Evolutionary conservation across 1,284 basidiomycete species (phyloP), one percentile per base, ranked within the genome.

Genomic region (Ceratorhiza oryzae-sativae): DNA sequence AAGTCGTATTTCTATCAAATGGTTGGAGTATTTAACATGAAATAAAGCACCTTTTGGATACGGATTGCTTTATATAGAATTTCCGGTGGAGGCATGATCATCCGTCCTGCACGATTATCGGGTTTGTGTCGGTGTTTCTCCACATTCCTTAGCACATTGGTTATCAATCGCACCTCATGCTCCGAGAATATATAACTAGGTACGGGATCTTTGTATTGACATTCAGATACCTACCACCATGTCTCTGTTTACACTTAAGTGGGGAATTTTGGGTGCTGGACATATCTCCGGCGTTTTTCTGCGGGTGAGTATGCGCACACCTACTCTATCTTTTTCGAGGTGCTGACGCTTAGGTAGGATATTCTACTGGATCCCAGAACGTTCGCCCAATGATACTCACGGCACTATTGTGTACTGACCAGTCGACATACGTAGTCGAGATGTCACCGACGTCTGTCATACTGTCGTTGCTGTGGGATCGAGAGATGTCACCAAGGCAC

Each of bases 401-500:
- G 25, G 10, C 23, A 18, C 2, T 9, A 2, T n/a, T 51, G 32
- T 25, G 2, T 25, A 39, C 23, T 61, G 27, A 61, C 25, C 12
- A 9, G 59, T 12, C 20, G n/a, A 25, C 3, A 20, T 5, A 20
- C 15, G 10, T 32, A 71, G 67, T 30, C 91, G 94, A 27, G 82
- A 83, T 58, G 88, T 89, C 3, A 79, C 84, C 32, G 95, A 97
- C 78, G 85, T 97, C 9, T 79, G 83, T 2, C 94, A 97, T 81
- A 87, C 87, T 77, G 83, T 97, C 55, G 84, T 83, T 10, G 94
- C 92, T 1, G 90, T 95, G 27, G 93, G 92, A 8, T 96, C 94
- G 30, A 88, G 93, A 48, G 88, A 82, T 53, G 80, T 87, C 18
- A 83, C 85, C 27, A 91, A 88, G 53, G 94, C 94, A 3, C 81